Evolutionary conservation across 768 basidiomycete genomes (phyloP), one percentile per base, ranked within the genome.

Genomic region (Inosperma sp.): DNA sequence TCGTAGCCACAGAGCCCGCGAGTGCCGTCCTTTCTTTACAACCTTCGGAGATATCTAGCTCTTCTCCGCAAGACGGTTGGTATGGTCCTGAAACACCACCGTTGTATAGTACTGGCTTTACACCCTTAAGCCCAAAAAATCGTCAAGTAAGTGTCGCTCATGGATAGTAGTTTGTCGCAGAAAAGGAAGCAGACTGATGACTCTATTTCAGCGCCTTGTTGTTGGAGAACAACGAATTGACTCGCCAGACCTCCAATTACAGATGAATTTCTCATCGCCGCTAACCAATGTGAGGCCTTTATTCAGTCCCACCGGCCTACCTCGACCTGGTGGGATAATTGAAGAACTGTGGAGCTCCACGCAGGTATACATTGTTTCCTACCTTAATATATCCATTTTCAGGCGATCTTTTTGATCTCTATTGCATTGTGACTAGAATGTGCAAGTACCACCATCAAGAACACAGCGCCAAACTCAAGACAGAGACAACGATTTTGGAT

Each of bases 271-370:
- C 41, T 48, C 56, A 27, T 71, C 71, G 17, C 70, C 72, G 1
- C 54, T 72, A 16, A 58, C 62, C 10, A 64, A 68, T 25, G 69
- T 69, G 5, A 60, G 60, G 29, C 70, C 71, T 7, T 49, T 60
- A 5, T 70, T 69, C 51, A 70, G 66, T 31, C 67, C 72, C 5
- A 56, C 60, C 4, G 50, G 53, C 12, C 63, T 72, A 8, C 67
- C 69, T 4, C 63, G 59, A n/a, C 72, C 72, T 17, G 67, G 66
- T 27, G 54, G 55, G 22, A 55, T 59, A n/a, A 59, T 66, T 3
- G 67, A 70, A 26, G 56, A 64, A 31, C 40, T 67, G 19, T 73
- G 70, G 70, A 61, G 51, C 13, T 66, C 67, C 9, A 59, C 59
- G 30, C 62, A 71, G 58, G 50, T 51, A 33, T 12, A 44, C 25